These are phyloP conservation scores for Puccinia coronata DNA, from an alignment of 1,284 basidiomycete species.

Conservation along the genomic window DNA sequence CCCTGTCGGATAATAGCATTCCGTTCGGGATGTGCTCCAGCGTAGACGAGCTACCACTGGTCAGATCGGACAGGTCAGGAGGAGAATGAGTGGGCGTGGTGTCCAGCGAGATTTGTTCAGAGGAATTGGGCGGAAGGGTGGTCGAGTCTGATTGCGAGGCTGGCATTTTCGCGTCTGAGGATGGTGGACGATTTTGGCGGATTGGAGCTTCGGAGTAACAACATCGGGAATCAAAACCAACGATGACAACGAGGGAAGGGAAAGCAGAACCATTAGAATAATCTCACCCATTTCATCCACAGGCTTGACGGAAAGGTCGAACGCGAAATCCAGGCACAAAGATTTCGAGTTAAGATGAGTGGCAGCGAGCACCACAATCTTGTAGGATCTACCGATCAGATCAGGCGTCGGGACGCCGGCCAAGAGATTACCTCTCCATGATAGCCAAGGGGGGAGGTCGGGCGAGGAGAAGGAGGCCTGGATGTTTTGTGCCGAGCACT, in stretches of 20 bases:
- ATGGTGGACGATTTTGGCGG: not conserved
- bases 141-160: not conserved
- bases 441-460: slow-evolving; percentile 77
- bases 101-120: slow-evolving; percentile 20
- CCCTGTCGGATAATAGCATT: not conserved
- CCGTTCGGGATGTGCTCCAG: not conserved
- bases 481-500: slow-evolving; percentile 63
- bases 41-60: not conserved
- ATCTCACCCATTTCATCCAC: slow-evolving; percentile 25
- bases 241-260: not conserved
- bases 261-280: not conserved
- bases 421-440: slow-evolving; percentile 74
- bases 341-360: slow-evolving; percentile 23
- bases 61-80: not conserved
- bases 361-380: not conserved
- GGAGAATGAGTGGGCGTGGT: slow-evolving; percentile 17
- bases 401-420: slow-evolving; percentile 10
- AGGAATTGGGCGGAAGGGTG: slow-evolving; percentile 6
- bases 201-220: not conserved
- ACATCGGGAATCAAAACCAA: not conserved
- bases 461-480: slow-evolving; percentile 79
- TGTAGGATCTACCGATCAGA: slow-evolving; percentile 11
- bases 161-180: not conserved
- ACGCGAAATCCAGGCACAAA: slow-evolving; percentile 9
- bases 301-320: slow-evolving; percentile 19